Evolutionary conservation across 148 eudicot genomes (phyloP).

Genomic region (Oxyria digyna): DNA sequence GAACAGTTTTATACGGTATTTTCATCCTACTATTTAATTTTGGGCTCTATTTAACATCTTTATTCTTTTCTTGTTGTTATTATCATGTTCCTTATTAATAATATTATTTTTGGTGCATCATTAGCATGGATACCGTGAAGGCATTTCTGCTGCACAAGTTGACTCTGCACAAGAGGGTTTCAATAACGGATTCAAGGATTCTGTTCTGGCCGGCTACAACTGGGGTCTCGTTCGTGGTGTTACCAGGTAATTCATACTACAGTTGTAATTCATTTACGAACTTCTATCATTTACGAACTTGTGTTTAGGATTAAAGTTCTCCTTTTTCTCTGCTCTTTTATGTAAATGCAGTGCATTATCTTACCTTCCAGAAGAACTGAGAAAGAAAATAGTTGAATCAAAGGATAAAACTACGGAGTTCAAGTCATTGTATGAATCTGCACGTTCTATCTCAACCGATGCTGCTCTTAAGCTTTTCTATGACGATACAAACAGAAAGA

Average conservation of each 20-base stretch:
- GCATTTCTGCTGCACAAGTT: slow-evolving; percentile 56
- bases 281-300: too few species aligned
- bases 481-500: slow-evolving; percentile 15
- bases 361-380: slow-evolving; percentile 45
- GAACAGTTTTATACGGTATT: slow-evolving; percentile 66
- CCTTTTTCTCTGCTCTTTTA: too few species aligned
- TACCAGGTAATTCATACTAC: slow-evolving; percentile 43
- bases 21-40: neutral
- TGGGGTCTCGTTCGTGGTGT: slow-evolving; percentile 80
- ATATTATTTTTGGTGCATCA: slow-evolving; percentile 8
- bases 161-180: slow-evolving; percentile 86
- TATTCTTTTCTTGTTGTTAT: neutral
- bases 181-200: slow-evolving; percentile 63
- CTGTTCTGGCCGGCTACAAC: slow-evolving; percentile 46
- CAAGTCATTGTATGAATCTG: slow-evolving; percentile 38
- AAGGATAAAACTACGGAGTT: slow-evolving; percentile 39
- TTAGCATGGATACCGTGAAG: slow-evolving; percentile 82
- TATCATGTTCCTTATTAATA: neutral
- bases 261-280: too few species aligned
- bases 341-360: slow-evolving; percentile 39
- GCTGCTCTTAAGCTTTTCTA: slow-evolving; percentile 57
- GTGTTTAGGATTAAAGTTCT: too few species aligned
- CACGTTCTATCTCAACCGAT: slow-evolving; percentile 34
- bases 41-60: neutral
- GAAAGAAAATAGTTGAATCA: slow-evolving; percentile 36